These are phyloP conservation scores for Bolboschoenus planiculmis DNA, from an alignment of 176 grass and related monocot genomes.

Conservation along the genomic window DNA sequence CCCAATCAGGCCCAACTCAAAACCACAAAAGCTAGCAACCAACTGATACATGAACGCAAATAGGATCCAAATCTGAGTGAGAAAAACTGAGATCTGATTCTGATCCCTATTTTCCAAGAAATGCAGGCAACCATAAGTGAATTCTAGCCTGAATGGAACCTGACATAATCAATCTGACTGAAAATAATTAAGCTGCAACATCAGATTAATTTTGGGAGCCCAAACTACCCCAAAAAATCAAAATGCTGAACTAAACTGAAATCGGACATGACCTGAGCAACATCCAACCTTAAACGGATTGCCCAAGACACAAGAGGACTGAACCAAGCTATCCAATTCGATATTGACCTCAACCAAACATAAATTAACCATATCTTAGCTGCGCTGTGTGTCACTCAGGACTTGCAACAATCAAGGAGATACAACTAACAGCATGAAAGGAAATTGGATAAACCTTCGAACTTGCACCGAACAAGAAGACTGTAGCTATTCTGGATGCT, in stretches of 20 bases:
- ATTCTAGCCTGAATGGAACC: background rate
- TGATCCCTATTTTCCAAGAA: background rate
- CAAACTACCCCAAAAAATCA: background rate
- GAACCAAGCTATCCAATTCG: background rate
- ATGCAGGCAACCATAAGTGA: background rate
- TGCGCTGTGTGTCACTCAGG: background rate
- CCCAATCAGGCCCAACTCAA: background rate
- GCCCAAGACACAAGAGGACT: background rate
- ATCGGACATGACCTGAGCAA: background rate
- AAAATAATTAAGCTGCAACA: background rate
- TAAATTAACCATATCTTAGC: background rate
- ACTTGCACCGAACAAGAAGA: conserved; percentile 60
- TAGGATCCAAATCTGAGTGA: background rate
- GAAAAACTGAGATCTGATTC: background rate
- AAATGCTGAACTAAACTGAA: background rate
- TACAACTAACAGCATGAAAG: background rate
- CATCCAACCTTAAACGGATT: background rate
- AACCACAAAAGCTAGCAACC: background rate
- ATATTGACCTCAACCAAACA: background rate
- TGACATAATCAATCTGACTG: background rate
- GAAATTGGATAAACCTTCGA: conserved; percentile 55
- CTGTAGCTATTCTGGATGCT: conserved; percentile 93
- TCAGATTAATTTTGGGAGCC: background rate
- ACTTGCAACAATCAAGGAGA: background rate
- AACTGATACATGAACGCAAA: background rate